Evolutionary conservation across 2,329 filamentous ascomycete genomes (phyloP), one percentile per base, ranked within the genome.

Genomic region (Penicillium sp.): DNA sequence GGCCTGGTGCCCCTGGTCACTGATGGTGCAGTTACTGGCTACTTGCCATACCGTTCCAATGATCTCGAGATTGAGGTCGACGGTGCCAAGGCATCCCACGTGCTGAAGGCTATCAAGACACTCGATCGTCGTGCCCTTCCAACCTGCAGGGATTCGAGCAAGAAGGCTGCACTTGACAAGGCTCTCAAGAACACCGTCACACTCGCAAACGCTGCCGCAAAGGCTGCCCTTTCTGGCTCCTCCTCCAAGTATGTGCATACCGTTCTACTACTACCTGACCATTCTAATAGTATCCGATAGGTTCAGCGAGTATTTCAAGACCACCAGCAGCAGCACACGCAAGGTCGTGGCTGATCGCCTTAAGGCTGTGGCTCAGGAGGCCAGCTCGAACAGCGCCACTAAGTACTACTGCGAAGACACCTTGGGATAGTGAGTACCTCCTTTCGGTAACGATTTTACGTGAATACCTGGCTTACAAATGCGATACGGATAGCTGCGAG

Each of bases 261-360:
- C 6, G 3, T 9, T 13, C 6, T 15, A 17, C 13, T 40, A 7
- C 15, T 2, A 6, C 5, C 15, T 21, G 15, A 28, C 1, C 15
- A 29, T 35, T 15, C 31, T 48, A 13, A 48, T 19, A 12, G 3
- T 6, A 6, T 28, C 6, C 4, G 4, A 21, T 22, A 48, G 45
- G 29, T 64, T 65, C 53, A 31, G 26, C 0, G 59, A 82, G 61
- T 85, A 82, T 72, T 87, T 85, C 75, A 84, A 82, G 69, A 76
- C 76, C 0, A 77, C 76, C 26, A 66, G 69, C 12, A 54, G 65
- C n/a, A 53, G 66, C 3, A 72, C 71, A 9, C 75, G 76, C 35
- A 71, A 63, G 45, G 72, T 69, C 1, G 79, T 84, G 6, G 71
- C 77, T 2, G 64, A 61, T n/a, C 70, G 70, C 24, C 74, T 84